These are phyloP conservation scores for Ramaria sp. DNA, from an alignment of 768 basidiomycete genomes.

Conservation along the genomic window DNA sequence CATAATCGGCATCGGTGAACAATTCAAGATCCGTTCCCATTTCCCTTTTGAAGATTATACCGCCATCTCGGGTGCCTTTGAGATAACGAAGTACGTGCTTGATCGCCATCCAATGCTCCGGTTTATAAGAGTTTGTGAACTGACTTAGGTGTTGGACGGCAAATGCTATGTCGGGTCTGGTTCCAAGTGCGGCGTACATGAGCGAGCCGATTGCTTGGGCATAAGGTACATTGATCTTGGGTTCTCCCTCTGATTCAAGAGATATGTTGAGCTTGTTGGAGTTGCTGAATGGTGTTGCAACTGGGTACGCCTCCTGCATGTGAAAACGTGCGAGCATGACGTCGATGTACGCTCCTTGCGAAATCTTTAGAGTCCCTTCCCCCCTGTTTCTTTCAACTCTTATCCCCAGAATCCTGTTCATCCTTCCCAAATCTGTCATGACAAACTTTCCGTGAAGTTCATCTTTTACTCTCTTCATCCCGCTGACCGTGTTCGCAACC, in stretches of 20 bases:
- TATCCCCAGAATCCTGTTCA: conserved; percentile 26
- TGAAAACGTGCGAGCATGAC: conserved; percentile 8
- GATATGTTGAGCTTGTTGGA: background rate
- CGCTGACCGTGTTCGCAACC: conserved; percentile 1
- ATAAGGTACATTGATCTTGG: conserved; percentile 14
- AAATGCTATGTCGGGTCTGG: conserved; percentile 24
- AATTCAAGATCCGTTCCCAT: background rate
- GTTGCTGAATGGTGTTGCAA: conserved; percentile 9
- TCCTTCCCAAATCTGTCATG: conserved; percentile 25
- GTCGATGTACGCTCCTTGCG: conserved; percentile 10
- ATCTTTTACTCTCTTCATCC: conserved; percentile 9
- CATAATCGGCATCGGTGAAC: conserved; percentile 17
- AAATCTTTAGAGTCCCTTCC: conserved; percentile 4
- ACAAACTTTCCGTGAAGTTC: conserved; percentile 17
- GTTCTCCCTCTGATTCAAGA: background rate
- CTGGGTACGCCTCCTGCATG: conserved; percentile 3
- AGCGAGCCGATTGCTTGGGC: conserved; percentile 19
- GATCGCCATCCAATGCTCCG: conserved; percentile 17
- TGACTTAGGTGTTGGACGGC: conserved; percentile 18
- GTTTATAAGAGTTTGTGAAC: conserved; percentile 14
- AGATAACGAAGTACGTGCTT: conserved; percentile 20
- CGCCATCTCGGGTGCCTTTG: conserved; percentile 14
- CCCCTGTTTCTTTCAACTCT: conserved; percentile 17
- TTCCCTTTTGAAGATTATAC: background rate
- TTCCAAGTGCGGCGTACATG: conserved; percentile 23